Base-by-base conservation (phyloP, 768 basidiomycete genomes). In the Trametes cinnabarina region DNA sequence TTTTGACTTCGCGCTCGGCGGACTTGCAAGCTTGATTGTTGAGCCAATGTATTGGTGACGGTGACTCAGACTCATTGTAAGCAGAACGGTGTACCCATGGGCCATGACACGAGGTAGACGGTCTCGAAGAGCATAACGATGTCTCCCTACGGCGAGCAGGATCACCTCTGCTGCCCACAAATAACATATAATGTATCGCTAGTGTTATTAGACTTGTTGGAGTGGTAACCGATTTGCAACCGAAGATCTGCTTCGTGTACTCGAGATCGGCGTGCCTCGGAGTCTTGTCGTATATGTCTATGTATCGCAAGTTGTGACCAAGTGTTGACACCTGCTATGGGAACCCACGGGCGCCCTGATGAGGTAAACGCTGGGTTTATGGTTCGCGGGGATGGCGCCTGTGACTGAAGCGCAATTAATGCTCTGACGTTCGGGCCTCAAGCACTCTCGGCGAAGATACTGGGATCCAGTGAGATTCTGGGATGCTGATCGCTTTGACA, bases 171-270 rank as follows among this genome's bases (percentile, higher is more conserved):
- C n/a, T n/a, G n/a, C n/a, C n/a, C n/a, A n/a, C n/a, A 26, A 14
- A 30, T 34, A 3, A 26, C n/a, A 15, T 17, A 15, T 15, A 37
- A 28, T 55, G 54, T 50, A 60, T 55, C 51, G 54, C 53, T 49
- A 51, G 52, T 34, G 26, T 15, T 48, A 44, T 47, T 55, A 47
- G 54, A 55, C 40, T 47, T 15, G 48, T 55, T 55, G 47, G 37
- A n/a, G 23, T n/a, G 42, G 35, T n/a, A 51, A 22, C 53, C 54
- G 60, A 61, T 57, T 61, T 48, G 47, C 60, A 40, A 30, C 14
- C 20, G 48, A 37, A 41, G 59, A 61, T 61, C 58, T 32, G 12
- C 49, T 51, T 55, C 15, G 37, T 39, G 9, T 9, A 8, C 37
- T 39, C 14, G 37, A 39, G 37, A 32, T 32, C 12, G 30, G 30